Evolutionary conservation across 2,329 filamentous ascomycete genomes (phyloP).

Genomic region (Purpureocillium lavendulum): DNA sequence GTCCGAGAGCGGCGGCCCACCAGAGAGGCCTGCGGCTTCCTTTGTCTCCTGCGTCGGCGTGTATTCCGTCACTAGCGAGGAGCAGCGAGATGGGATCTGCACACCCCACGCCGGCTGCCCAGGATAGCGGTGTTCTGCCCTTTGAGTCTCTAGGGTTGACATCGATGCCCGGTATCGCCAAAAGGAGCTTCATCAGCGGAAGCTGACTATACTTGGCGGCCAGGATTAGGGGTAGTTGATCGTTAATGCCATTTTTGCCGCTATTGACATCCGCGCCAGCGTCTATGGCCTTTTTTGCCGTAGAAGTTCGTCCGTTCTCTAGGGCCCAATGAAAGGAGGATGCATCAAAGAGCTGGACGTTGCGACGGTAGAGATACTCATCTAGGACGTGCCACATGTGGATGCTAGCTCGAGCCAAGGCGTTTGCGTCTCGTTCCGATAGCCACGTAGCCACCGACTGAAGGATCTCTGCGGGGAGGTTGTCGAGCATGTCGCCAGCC

Average conservation of each 20-base stretch:
- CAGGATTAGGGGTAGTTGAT: neutral
- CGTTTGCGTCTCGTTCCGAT: neutral
- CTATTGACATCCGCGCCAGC: neutral
- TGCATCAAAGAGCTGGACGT: neutral
- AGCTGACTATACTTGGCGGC: neutral
- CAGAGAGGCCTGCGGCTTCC: neutral
- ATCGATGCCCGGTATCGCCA: neutral
- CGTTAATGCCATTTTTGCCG: neutral
- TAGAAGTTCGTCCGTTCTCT: neutral
- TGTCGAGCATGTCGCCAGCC: conserved; percentile 1
- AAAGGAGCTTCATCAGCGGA: neutral
- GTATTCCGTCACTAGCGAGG: neutral
- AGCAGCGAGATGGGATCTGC: neutral
- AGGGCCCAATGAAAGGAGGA: neutral
- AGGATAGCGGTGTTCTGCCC: neutral
- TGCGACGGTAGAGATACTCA: neutral
- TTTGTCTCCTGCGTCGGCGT: neutral
- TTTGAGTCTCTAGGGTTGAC: neutral
- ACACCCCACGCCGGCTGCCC: neutral
- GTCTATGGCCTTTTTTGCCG: neutral
- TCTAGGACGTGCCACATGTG: neutral
- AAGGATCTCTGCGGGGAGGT: neutral
- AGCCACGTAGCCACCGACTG: neutral
- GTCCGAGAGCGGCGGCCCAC: neutral
- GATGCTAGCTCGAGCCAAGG: neutral